Percentiles rank a stretch among this genome's conserved stretches.
Conservation (phyloP, 2,329 filamentous ascomycete genomes). For the Xylaria sp. region DNA sequence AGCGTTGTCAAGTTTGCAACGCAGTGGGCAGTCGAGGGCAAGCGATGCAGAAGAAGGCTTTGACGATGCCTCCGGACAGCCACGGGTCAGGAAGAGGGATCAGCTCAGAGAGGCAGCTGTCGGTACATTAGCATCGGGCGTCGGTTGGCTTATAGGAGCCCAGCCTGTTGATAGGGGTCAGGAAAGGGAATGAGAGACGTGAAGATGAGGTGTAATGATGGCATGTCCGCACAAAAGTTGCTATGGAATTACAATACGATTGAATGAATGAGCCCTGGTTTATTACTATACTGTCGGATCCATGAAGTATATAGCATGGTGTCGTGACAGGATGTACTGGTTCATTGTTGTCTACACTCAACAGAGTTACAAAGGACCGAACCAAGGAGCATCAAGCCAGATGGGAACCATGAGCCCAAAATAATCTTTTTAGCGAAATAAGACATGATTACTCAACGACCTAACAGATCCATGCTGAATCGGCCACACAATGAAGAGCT, state of each 20-base stretch:
- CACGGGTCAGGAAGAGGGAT: constrained; percentile 73
- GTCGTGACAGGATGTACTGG: neutral
- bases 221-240: neutral
- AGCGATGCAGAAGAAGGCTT: constrained; percentile 43
- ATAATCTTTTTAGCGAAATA: neutral
- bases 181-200: constrained; percentile 40
- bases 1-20: constrained; percentile 63
- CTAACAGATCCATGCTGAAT: neutral
- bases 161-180: constrained; percentile 51
- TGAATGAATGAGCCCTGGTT: neutral
- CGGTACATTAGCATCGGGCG: constrained; percentile 72
- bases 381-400: neutral
- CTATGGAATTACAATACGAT: neutral
- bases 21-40: constrained; percentile 53
- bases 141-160: constrained; percentile 74
- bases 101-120: constrained; percentile 73
- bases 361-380: neutral
- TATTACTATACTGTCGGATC: neutral
- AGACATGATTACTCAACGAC: constrained; percentile 4
- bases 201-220: constrained; percentile 12
- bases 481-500: neutral
- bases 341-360: neutral
- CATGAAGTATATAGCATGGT: neutral
- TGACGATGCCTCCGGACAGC: constrained; percentile 43
- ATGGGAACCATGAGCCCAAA: neutral